Base-by-base conservation (phyloP, 352 stramenopile genomes). In the Globisporangium nodosum region DNA sequence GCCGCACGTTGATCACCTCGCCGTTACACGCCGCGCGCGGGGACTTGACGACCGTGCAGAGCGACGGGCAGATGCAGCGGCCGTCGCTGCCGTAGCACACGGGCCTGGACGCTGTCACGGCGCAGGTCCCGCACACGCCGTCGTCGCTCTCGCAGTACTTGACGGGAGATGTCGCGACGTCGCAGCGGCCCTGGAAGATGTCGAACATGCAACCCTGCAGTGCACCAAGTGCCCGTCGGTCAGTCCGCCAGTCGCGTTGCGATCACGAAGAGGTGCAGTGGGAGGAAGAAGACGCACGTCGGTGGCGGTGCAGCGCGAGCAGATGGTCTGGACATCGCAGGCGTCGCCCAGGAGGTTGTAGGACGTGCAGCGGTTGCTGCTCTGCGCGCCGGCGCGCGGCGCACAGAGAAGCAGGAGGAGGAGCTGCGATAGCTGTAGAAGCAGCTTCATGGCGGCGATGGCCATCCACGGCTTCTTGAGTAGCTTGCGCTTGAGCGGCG, bases 311-410 rank as follows among this genome's bases (percentile, higher is more conserved):
- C 77, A 87, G 27, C 56, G 56, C 30, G 55, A 30, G 56, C 77
- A 87, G 54, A 78, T 72, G 20, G 51, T 33, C n/a, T 66, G 64
- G 33, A 78, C 61, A 45, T 84, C 64, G 63, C 77, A 87, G 11
- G 61, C 20, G 53, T 81, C 58, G 43, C 59, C 65, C 12, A 66
- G 52, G 45, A 31, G 59, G 53, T 73, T 78, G 59, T 74, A 60
- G 5, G 48, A 49, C 33, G 57, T 55, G 61, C 76, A 87, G 9
- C 54, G 52, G 35, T 49, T 63, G n/a, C 20, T 47, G 35, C 39
- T 35, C n/a, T 61, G 35, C 31, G 11, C 8, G 50, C 8, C 21
- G 33, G 21, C 48, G 27, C 8, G 42, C 21, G 47, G 33, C 12
- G 15, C 15, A 6, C 20, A 15, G 0, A 18, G 20, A 0, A 61